phyloP scores from a whole-genome alignment of 2,329 filamentous ascomycete genomes.

The Apiospora koreana region DNA sequence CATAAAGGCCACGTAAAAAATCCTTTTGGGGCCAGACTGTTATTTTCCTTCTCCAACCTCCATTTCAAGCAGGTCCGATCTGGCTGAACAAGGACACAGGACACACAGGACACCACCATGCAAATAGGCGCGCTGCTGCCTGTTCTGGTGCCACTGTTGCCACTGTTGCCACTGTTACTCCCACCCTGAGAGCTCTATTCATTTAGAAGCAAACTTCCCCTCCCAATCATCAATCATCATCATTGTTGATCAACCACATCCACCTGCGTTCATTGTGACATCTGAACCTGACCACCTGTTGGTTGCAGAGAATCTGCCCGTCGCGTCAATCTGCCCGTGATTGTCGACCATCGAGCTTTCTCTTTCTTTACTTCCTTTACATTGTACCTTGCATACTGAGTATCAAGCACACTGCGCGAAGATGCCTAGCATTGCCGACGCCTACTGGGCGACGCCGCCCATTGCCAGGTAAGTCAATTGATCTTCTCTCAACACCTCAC shows the following conservation, averaged over 20 bases:
- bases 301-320: neutral
- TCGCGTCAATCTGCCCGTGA: neutral
- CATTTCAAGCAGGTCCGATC: neutral
- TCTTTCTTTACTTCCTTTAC: neutral
- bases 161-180: slow-evolving; percentile 24
- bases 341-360: neutral
- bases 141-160: slow-evolving; percentile 25
- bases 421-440: slow-evolving; percentile 43
- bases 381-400: neutral
- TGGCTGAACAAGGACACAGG: too few species aligned
- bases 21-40: neutral
- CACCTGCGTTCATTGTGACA: neutral
- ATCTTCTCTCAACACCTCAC: neutral
- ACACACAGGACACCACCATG: slow-evolving; percentile 30
- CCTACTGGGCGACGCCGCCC: slow-evolving; percentile 43
- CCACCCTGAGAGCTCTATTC: slow-evolving; percentile 24
- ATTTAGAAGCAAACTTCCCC: slow-evolving; percentile 9
- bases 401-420: slow-evolving; percentile 13
- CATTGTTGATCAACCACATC: neutral
- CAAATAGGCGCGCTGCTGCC: slow-evolving; percentile 25
- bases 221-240: neutral
- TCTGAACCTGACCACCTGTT: neutral
- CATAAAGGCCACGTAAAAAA: slow-evolving; percentile 8
- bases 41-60: slow-evolving; percentile 1
- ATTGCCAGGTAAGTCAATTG: slow-evolving; percentile 40